A percentile compares a stretch with the other conserved stretches of the same genome.
These are phyloP conservation scores for Schizosaccharomyces lindneri DNA, from an alignment of 805 yeast genomes.

Conservation along the genomic window DNA sequence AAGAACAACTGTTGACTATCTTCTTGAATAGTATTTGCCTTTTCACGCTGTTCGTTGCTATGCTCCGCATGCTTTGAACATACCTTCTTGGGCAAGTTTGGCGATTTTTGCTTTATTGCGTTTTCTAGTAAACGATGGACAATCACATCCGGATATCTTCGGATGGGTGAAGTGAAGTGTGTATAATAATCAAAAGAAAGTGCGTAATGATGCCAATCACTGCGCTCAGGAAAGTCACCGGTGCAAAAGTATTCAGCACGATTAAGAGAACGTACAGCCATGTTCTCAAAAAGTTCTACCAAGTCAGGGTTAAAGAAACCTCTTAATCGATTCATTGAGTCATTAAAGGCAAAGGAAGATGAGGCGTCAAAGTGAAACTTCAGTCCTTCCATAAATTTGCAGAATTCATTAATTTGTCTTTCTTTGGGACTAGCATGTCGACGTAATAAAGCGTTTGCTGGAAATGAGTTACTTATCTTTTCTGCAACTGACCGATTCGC, in stretches of 20 bases:
- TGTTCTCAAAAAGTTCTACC: slow-evolving; percentile 53
- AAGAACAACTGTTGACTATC: neutral
- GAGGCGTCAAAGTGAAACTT: slow-evolving; percentile 43
- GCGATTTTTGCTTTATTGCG: slow-evolving; percentile 19
- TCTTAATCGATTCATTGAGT: slow-evolving; percentile 27
- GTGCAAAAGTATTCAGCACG: slow-evolving; percentile 76
- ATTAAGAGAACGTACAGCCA: slow-evolving; percentile 56
- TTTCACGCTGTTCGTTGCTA: neutral
- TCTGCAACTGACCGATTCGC: slow-evolving; percentile 75
- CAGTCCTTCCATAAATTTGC: slow-evolving; percentile 34
- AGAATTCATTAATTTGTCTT: slow-evolving; percentile 56
- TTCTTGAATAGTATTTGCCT: neutral
- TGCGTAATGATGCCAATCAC: slow-evolving; percentile 52
- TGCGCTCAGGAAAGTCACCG: slow-evolving; percentile 56
- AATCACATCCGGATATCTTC: slow-evolving; percentile 75
- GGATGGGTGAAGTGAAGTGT: slow-evolving; percentile 77
- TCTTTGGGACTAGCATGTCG: slow-evolving; percentile 68
- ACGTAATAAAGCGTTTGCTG: slow-evolving; percentile 62
- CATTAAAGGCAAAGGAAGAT: slow-evolving; percentile 43
- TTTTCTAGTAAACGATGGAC: slow-evolving; percentile 79
- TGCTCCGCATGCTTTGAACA: neutral
- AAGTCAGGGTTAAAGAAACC: slow-evolving; percentile 32
- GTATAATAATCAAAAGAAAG: slow-evolving; percentile 69
- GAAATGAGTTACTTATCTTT: slow-evolving; percentile 44
- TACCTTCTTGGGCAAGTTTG: neutral